Evolutionary conservation across 2,329 filamentous ascomycete genomes (phyloP).

Genomic region (Curvularia spicifera): DNA sequence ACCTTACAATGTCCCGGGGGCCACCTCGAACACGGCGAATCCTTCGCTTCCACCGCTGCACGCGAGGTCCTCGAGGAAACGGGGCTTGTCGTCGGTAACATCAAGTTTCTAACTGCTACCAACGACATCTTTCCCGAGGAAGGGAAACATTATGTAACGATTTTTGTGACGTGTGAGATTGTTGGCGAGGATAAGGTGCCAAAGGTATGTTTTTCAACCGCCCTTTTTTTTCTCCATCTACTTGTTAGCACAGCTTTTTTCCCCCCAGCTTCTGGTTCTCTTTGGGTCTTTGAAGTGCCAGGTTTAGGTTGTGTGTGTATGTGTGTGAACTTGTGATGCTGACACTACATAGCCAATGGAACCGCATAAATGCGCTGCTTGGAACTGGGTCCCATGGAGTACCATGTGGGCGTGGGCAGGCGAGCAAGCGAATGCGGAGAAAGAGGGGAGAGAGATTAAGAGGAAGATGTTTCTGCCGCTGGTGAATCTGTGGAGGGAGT

Average conservation of each 20-base stretch:
- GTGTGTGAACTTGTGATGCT: too few species aligned
- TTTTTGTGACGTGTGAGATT: constrained; percentile 67
- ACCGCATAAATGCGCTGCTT: constrained; percentile 62
- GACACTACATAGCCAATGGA: constrained; percentile 46
- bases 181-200: constrained; percentile 58
- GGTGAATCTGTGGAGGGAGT: constrained; percentile 52
- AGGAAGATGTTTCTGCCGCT: constrained; percentile 57
- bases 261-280: too few species aligned
- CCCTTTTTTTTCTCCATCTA: neutral
- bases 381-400: constrained; percentile 62
- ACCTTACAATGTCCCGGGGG: constrained; percentile 75
- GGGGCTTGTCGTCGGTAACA: constrained; percentile 57
- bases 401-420: constrained; percentile 52
- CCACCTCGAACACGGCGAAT: constrained; percentile 74
- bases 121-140: constrained; percentile 69
- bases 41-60: constrained; percentile 65
- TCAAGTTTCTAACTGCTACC: constrained; percentile 65
- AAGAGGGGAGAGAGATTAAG: constrained; percentile 32
- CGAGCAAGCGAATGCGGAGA: constrained; percentile 40
- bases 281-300: too few species aligned
- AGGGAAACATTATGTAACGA: constrained; percentile 74
- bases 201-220: constrained; percentile 52
- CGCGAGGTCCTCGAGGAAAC: constrained; percentile 77
- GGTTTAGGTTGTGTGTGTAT: too few species aligned
- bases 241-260: too few species aligned